Evolutionary conservation across 169 alveolate genomes (phyloP), one percentile per base, ranked within the genome.

Genomic region (Amoebophrya sp.): DNA sequence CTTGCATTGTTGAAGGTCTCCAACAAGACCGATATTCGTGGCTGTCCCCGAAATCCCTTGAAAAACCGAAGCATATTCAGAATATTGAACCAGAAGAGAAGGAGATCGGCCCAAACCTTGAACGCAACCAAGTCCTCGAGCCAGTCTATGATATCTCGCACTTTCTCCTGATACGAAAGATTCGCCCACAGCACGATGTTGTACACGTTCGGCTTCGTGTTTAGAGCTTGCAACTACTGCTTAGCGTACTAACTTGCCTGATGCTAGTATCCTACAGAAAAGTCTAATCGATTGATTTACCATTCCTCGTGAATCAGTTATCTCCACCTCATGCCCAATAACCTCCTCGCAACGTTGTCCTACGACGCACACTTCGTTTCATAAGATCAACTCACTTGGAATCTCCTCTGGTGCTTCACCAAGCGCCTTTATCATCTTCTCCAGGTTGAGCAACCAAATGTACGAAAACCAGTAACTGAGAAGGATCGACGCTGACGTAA

Each of bases 1-100:
- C 83, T 65, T 1, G 83, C 83, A 36, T 65, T 65, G 83, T 65
- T 65, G 83, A 65, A 65, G 12, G 83, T 65, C n/a, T 65, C 83
- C 33, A 65, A 36, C 83, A 65, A 36, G 83, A 65, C 83, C 26
- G 83, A 1, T 29, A 65, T 65, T 1, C 83, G 12, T 26, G 83
- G 83, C 33, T 65, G 83, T 1, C 83, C 83, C 39, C 83, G 83
- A 36, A 65, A 65, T 1, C 83, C 83, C 33, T 65, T 65, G 83
- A 65, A 65, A 36, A 65, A 65, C 39, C 83, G 83, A 10, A 65
- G 83, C 83, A 65, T 65, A 36, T 65, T 65, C 33, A 65, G 83
- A 0, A 65, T 65, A 36, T 65, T 65, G 83, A 65, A 65, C 83
- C 83, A 65, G 83, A 65, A 65, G 36, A 65, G 83, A 29, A 10